A percentile compares a stretch with the other conserved stretches of the same genome.
These are phyloP conservation scores for Taphrina populina DNA, from an alignment of 1,139 yeast genomes.

Conservation along the genomic window DNA sequence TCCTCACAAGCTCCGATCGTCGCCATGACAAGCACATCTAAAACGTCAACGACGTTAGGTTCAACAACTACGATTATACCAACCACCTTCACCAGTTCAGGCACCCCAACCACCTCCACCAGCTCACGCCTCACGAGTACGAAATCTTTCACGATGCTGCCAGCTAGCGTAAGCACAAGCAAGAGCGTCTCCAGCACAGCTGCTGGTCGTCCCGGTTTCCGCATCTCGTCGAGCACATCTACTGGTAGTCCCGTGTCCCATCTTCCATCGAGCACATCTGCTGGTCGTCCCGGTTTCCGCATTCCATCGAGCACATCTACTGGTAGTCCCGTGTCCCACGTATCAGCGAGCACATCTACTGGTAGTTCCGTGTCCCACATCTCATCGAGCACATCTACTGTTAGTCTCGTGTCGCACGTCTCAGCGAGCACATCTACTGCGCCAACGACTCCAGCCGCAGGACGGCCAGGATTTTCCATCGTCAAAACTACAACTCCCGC, in stretches of 20 bases:
- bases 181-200: background rate
- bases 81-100: background rate
- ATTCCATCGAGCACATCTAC: too few relatives aligned
- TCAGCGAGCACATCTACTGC: background rate
- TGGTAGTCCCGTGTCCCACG: too few relatives aligned
- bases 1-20: background rate
- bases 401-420: too few relatives aligned
- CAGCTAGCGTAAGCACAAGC: background rate
- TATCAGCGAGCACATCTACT: too few relatives aligned
- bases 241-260: too few relatives aligned
- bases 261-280: too few relatives aligned
- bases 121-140: background rate
- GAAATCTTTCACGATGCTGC: background rate
- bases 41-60: background rate
- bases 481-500: too few relatives aligned
- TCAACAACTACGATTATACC: conserved; percentile 4
- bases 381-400: too few relatives aligned
- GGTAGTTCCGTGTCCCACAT: background rate
- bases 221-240: too few relatives aligned
- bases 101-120: conserved; percentile 2
- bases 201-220: background rate
- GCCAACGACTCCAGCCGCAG: too few relatives aligned
- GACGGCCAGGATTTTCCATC: too few relatives aligned
- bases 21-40: background rate
- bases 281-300: background rate